These are phyloP conservation scores for Rhodotorula toruloides DNA, from an alignment of 768 basidiomycete genomes.

Conservation along the genomic window DNA sequence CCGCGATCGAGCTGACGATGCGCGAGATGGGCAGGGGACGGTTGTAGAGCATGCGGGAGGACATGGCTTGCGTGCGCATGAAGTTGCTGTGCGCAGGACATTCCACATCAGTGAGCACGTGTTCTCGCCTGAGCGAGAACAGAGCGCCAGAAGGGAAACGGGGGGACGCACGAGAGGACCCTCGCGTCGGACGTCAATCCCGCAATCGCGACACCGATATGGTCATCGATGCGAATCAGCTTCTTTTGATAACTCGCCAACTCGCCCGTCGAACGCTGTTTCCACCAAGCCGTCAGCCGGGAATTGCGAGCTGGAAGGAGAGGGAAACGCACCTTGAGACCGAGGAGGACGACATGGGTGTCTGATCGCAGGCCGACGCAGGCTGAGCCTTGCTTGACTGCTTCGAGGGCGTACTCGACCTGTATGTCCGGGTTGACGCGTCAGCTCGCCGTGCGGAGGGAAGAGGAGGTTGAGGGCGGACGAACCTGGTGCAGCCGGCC, in stretches of 20 bases:
- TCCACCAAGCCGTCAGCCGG: not conserved
- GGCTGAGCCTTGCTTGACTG: constrained; percentile 99
- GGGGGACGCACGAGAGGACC: constrained; percentile 70
- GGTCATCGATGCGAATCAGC: constrained; percentile 99
- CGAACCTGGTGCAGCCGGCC: constrained; percentile 69
- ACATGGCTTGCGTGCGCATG: constrained; percentile 98
- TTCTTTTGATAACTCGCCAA: constrained; percentile 99
- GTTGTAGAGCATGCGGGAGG: constrained; percentile 88
- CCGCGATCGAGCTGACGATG: constrained; percentile 86
- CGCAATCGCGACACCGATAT: constrained; percentile 98
- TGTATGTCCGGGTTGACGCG: constrained; percentile 4
- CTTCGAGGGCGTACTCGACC: constrained; percentile 75
- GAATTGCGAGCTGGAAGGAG: not conserved
- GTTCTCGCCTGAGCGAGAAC: too few relatives aligned
- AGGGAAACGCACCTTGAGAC: constrained; percentile 67
- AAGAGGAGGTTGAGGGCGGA: not conserved
- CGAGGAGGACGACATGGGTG: constrained; percentile 86
- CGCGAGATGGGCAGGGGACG: constrained; percentile 90
- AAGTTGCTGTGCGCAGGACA: constrained; percentile 87
- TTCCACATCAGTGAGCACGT: too few relatives aligned
- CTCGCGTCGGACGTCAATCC: constrained; percentile 98
- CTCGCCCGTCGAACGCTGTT: constrained; percentile 91
- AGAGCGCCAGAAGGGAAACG: not conserved
- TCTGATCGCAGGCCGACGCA: constrained; percentile 92
- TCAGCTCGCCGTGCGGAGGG: not conserved